These are phyloP conservation scores for Pichia deserticola DNA, from an alignment of 805 yeast genomes.

Conservation along the genomic window DNA sequence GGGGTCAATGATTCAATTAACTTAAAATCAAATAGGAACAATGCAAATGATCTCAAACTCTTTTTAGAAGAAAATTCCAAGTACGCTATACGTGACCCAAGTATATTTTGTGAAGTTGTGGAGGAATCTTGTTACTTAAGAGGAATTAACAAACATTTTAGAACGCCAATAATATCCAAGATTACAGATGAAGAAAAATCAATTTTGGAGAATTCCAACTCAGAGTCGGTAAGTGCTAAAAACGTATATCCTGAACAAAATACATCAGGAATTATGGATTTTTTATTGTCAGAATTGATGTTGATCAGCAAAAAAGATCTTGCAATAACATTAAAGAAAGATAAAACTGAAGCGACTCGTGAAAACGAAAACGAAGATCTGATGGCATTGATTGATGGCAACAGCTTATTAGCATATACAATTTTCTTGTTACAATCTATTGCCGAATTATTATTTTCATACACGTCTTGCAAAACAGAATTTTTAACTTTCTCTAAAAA, in stretches of 20 bases:
- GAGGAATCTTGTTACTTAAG: slow-evolving; percentile 15
- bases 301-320: slow-evolving; percentile 24
- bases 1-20: slow-evolving; percentile 42
- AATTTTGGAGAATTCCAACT: background rate
- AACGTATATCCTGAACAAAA: slow-evolving; percentile 10
- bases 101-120: slow-evolving; percentile 19
- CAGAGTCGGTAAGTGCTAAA: too few species aligned
- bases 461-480: slow-evolving; percentile 74
- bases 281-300: slow-evolving; percentile 61
- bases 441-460: slow-evolving; percentile 68
- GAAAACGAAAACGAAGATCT: slow-evolving; percentile 13
- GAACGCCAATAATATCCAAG: slow-evolving; percentile 13
- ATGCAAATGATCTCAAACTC: slow-evolving; percentile 37
- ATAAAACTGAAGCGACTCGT: slow-evolving; percentile 16
- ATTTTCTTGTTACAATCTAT: slow-evolving; percentile 61
- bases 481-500: slow-evolving; percentile 72
- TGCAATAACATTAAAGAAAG: slow-evolving; percentile 12
- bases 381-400: slow-evolving; percentile 29
- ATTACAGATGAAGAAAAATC: slow-evolving; percentile 21
- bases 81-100: slow-evolving; percentile 33
- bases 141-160: slow-evolving; percentile 17
- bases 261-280: slow-evolving; percentile 52
- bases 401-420: slow-evolving; percentile 55
- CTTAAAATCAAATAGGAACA: slow-evolving; percentile 12
- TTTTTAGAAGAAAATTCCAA: slow-evolving; percentile 45